These are phyloP conservation scores for Grosmannia huntii DNA, from an alignment of 2,329 filamentous ascomycete genomes.

Conservation along the genomic window DNA sequence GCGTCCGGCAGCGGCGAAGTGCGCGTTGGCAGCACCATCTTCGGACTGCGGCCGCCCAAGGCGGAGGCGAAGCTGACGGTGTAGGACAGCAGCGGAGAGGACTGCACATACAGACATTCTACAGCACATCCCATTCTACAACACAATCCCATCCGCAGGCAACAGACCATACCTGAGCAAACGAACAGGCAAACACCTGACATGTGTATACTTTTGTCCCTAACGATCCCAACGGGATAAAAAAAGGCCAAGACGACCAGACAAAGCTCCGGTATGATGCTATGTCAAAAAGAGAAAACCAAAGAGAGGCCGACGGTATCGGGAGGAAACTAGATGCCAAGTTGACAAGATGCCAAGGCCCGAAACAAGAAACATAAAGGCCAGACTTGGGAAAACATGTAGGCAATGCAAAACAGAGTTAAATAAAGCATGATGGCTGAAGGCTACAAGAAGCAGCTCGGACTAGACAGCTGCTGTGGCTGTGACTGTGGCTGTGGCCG, in stretches of 20 bases:
- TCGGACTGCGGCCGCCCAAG: slow-evolving; percentile 70
- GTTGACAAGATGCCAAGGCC: too few relatives aligned
- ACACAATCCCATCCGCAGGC: too few relatives aligned
- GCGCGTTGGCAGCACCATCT: slow-evolving; percentile 85
- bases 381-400: neutral
- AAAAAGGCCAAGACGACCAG: too few relatives aligned
- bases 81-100: slow-evolving; percentile 16
- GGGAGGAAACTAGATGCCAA: neutral
- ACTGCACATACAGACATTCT: too few relatives aligned
- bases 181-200: neutral
- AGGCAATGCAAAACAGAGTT: too few relatives aligned
- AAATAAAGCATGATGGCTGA: neutral
- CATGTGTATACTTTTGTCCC: too few relatives aligned
- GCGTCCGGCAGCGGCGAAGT: slow-evolving; percentile 77
- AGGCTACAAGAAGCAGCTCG: slow-evolving; percentile 8
- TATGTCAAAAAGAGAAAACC: neutral
- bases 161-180: neutral
- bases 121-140: neutral
- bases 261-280: too few relatives aligned
- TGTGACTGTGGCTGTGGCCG: neutral
- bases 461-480: slow-evolving; percentile 3
- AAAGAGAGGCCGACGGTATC: slow-evolving; percentile 14
- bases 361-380: too few relatives aligned
- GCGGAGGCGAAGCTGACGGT: slow-evolving; percentile 59
- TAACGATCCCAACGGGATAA: too few relatives aligned